phyloP scores from a whole-genome alignment of 2,329 filamentous ascomycete genomes.

The Escovopsis weberi region DNA sequence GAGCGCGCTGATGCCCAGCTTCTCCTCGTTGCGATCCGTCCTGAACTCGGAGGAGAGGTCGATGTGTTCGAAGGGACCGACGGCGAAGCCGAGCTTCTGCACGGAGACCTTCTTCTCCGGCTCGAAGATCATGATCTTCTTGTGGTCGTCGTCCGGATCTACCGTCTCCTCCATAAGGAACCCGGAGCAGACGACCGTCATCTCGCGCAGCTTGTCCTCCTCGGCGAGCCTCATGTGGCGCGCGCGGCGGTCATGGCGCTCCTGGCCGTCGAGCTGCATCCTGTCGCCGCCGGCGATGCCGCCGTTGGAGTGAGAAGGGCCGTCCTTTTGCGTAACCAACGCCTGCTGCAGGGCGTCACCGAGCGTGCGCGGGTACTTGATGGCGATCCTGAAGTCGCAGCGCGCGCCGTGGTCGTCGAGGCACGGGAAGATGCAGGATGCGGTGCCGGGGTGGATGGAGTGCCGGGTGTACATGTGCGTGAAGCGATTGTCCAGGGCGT shows the following conservation, averaged over 20 bases:
- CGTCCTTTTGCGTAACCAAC: conserved; percentile 25
- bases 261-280: conserved; percentile 25
- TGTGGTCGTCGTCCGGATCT: conserved; percentile 61
- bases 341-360: conserved; percentile 55
- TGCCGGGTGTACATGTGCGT: conserved; percentile 87
- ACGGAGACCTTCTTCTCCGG: conserved; percentile 62
- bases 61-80: conserved; percentile 89
- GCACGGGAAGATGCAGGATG: conserved; percentile 84
- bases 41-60: conserved; percentile 75
- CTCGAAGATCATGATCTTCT: conserved; percentile 79
- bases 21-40: conserved; percentile 81
- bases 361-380: conserved; percentile 74
- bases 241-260: conserved; percentile 23
- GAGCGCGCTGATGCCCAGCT: conserved; percentile 74
- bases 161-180: conserved; percentile 71
- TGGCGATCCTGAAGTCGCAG: conserved; percentile 76
- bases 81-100: conserved; percentile 82
- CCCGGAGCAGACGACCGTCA: conserved; percentile 83
- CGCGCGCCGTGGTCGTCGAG: conserved; percentile 72
- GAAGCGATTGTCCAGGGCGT: conserved; percentile 65
- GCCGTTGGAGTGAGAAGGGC: conserved; percentile 11
- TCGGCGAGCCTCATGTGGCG: conserved; percentile 38
- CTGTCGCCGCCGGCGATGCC: conserved; percentile 13
- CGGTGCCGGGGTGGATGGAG: conserved; percentile 60
- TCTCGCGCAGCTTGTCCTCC: conserved; percentile 76